Evolutionary conservation across 495 filamentous ascomycete species (phyloP).

Genomic region (Apiosordaria backusii): DNA sequence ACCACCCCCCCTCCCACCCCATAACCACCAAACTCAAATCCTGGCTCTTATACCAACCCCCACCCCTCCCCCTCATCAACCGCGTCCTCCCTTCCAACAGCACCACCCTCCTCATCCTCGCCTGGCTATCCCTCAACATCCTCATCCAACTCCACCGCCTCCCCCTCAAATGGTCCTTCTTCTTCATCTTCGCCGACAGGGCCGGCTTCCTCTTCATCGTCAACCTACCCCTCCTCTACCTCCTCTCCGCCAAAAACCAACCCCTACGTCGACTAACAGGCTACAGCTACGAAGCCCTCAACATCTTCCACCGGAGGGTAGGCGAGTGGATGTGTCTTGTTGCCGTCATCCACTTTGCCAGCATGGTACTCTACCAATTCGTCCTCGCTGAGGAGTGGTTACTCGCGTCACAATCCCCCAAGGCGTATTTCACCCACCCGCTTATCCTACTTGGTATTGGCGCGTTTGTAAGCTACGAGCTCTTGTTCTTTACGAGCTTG

Average conservation of each 20-base stretch:
- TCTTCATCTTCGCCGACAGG: slow-evolving; percentile 56
- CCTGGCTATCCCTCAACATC: slow-evolving; percentile 51
- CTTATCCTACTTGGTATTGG: slow-evolving; percentile 36
- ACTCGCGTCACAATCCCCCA: slow-evolving; percentile 11
- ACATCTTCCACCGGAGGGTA: slow-evolving; percentile 52
- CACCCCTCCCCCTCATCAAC: slow-evolving; percentile 51
- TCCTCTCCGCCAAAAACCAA: slow-evolving; percentile 62
- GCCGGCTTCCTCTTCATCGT: slow-evolving; percentile 49
- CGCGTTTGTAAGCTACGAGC: slow-evolving; percentile 53
- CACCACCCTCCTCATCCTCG: slow-evolving; percentile 46
- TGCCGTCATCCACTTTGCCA: slow-evolving; percentile 32
- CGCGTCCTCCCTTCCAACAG: slow-evolving; percentile 52
- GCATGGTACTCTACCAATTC: slow-evolving; percentile 45
- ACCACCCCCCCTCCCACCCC: neutral
- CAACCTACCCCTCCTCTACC: slow-evolving; percentile 59
- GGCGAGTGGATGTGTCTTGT: slow-evolving; percentile 34
- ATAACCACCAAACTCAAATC: slow-evolving; percentile 4
- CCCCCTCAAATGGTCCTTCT: slow-evolving; percentile 39
- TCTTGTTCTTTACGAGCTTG: slow-evolving; percentile 49
- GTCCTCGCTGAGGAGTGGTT: slow-evolving; percentile 30
- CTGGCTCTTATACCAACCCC: slow-evolving; percentile 52
- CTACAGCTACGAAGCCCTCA: slow-evolving; percentile 60
- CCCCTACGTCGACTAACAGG: slow-evolving; percentile 57
- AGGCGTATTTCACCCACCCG: slow-evolving; percentile 29
- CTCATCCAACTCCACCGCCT: slow-evolving; percentile 53